Base-by-base conservation (phyloP, 2,329 filamentous ascomycete species). In the Aureobasidium sp. region DNA sequence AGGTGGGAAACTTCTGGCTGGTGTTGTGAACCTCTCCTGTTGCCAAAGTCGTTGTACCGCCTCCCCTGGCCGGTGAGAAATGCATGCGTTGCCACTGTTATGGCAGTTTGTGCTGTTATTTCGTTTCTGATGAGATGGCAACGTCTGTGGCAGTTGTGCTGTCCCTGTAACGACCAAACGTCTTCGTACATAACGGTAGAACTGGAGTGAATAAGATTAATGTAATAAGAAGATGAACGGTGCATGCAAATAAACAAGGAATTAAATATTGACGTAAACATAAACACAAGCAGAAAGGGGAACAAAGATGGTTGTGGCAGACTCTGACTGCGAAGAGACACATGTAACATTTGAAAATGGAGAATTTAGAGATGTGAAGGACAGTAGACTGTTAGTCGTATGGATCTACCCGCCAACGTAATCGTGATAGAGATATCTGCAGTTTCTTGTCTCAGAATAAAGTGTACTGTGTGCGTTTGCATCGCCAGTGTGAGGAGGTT, bases 161-260 rank as follows among this genome's bases (percentile, higher is more conserved):
- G 43, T 29, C 24, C 43, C 29, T 48, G 32, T 9, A 59, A 59
- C 55, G 55, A 59, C 55, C 36, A 43, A 60, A 60, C 57, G 46
- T 60, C 46, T 59, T 39, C 41, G 55, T 59, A 48, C 32, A 39
- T n/a, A 60, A 60, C 57, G 57, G 57, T 36, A n/a, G 5, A n/a
- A 60, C 24, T 41, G 29, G 51, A 51, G 44, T 51, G 57, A 50
- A 51, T 51, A 51, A 50, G 57, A 51, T 50, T 50, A 51, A 59
- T 60, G 44, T 48, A 59, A 59, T 32, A 9, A 36, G 55, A 59
- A n/a, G 8, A 43, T 34, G 43, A 59, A 59, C 55, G 55, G 41
- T 39, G 5, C 20, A 39, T 20, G 26, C 6, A 59, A 47, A 59
- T 43, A 59, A 59, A 59, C 55, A 59, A 46, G 39, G 50, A 8